Conservation (phyloP, 805 yeast species). For the Yamadazyma endophytica region DNA sequence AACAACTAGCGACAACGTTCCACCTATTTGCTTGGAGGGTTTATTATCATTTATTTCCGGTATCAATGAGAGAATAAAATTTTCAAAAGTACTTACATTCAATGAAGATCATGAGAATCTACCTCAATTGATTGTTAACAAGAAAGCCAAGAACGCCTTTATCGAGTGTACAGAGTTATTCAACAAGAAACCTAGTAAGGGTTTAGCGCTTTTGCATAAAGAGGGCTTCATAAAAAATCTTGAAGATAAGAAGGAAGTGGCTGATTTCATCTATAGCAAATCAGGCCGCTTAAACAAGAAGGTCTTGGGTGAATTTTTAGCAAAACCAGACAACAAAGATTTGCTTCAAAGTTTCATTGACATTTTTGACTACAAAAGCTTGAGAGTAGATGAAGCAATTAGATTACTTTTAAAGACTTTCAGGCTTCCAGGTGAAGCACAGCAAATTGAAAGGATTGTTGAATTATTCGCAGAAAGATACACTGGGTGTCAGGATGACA, state of each 20-base stretch:
- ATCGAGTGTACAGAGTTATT: slow-evolving; percentile 70
- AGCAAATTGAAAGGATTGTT: slow-evolving; percentile 88
- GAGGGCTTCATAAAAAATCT: slow-evolving; percentile 54
- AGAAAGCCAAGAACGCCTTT: slow-evolving; percentile 65
- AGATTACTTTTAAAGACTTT: slow-evolving; percentile 77
- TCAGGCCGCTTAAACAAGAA: slow-evolving; percentile 85
- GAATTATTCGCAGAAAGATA: slow-evolving; percentile 83
- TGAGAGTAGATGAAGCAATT: slow-evolving; percentile 91
- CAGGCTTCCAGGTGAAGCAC: slow-evolving; percentile 96
- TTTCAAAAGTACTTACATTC: background rate
- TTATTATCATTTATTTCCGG: slow-evolving; percentile 66
- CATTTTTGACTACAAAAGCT: slow-evolving; percentile 67
- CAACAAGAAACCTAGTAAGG: slow-evolving; percentile 75
- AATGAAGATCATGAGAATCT: slow-evolving; percentile 9
- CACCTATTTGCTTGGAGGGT: slow-evolving; percentile 92
- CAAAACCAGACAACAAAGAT: slow-evolving; percentile 64
- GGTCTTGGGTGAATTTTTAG: slow-evolving; percentile 78
- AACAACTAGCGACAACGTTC: slow-evolving; percentile 78
- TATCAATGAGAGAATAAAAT: slow-evolving; percentile 48
- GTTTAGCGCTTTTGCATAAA: slow-evolving; percentile 60
- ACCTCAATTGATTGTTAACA: slow-evolving; percentile 37
- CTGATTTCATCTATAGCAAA: slow-evolving; percentile 69
- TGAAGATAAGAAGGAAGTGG: slow-evolving; percentile 57
- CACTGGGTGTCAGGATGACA: slow-evolving; percentile 53
- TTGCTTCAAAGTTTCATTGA: slow-evolving; percentile 62